A percentile compares a stretch with the other conserved stretches of the same genome.
These are phyloP conservation scores for Cornus suecica DNA, from an alignment of 148 eudicot species.

Conservation along the genomic window DNA sequence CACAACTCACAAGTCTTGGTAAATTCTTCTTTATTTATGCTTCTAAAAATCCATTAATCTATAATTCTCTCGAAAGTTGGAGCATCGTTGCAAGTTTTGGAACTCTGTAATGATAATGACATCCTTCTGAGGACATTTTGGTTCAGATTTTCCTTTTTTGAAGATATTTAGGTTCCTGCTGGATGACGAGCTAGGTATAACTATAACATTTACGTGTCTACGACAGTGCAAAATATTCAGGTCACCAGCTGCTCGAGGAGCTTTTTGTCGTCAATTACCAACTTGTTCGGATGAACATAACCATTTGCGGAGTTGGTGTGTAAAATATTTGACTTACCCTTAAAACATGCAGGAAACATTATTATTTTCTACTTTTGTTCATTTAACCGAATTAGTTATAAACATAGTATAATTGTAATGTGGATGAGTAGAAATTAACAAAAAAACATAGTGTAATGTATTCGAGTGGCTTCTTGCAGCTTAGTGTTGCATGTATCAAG, in stretches of 20 bases:
- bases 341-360: no score
- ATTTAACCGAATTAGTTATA: background rate
- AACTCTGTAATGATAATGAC: background rate
- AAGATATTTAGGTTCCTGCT: background rate
- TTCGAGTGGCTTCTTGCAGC: slow-evolving; percentile 31
- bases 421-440: background rate
- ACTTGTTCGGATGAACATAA: background rate
- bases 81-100: background rate
- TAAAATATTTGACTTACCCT: background rate
- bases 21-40: background rate
- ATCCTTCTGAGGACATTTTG: no score
- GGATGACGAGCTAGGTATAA: slow-evolving; percentile 5
- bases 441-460: background rate
- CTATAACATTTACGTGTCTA: background rate
- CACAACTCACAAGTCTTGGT: background rate
- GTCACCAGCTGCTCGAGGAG: no score
- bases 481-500: slow-evolving; percentile 78
- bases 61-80: background rate
- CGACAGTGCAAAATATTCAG: background rate
- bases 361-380: no score
- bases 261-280: background rate
- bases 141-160: no score
- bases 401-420: background rate
- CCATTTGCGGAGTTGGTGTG: background rate
- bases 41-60: background rate